Evolutionary conservation across 371 early-diverging fungal genomes (phyloP).

Genomic region (Mucor mucedo): DNA sequence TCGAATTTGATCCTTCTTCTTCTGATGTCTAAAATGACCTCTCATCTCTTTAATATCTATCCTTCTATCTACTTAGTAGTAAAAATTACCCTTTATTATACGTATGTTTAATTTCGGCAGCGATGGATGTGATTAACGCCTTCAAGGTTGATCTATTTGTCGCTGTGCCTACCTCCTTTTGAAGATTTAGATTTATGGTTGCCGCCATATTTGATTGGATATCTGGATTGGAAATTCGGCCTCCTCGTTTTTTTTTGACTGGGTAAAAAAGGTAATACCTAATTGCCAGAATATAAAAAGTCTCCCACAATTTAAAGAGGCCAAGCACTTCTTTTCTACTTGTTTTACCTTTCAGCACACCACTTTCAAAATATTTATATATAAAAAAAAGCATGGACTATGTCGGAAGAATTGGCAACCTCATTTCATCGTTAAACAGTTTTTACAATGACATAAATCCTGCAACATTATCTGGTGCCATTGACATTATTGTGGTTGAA

Average conservation of each 20-base stretch:
- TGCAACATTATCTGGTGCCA: constrained; percentile 96
- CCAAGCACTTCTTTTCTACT: neutral
- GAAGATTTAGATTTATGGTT: no score
- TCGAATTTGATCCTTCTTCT: constrained; percentile 44
- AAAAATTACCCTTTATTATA: no score
- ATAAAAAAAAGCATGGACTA: constrained; percentile 32
- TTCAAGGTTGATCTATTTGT: no score
- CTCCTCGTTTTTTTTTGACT: no score
- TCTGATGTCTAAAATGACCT: constrained; percentile 26
- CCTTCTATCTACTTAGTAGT: no score
- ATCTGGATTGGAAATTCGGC: no score
- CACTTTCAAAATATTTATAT: neutral
- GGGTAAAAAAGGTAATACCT: no score
- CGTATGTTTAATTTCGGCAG: no score
- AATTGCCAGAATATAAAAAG: neutral
- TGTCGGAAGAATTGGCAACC: constrained; percentile 43
- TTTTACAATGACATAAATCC: constrained; percentile 98
- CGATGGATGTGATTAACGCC: no score
- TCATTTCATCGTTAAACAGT: constrained; percentile 79
- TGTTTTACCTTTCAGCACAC: neutral
- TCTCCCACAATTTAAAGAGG: neutral
- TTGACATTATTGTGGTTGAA: constrained; percentile 96
- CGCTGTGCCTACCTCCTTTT: no score
- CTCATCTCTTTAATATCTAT: no score
- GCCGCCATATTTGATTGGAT: no score